These are phyloP conservation scores for Polyporus arcularius DNA, from an alignment of 768 basidiomycete genomes.

Conservation along the genomic window DNA sequence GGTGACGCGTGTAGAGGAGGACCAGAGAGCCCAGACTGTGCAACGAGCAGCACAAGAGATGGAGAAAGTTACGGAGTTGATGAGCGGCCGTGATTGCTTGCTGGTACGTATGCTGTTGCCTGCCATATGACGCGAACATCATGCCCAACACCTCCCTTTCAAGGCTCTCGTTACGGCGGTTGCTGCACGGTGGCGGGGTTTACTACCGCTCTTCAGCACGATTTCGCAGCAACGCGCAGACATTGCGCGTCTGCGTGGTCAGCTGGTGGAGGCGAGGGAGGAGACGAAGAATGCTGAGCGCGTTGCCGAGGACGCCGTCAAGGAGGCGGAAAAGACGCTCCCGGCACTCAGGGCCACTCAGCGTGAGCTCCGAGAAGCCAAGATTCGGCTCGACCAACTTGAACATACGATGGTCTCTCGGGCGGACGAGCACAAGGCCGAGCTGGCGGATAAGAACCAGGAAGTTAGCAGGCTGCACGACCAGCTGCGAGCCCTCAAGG, in stretches of 20 bases:
- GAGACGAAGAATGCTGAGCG: background rate
- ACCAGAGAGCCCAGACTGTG: conserved; percentile 9
- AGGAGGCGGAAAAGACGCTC: background rate
- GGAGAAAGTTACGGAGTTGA: conserved; percentile 9
- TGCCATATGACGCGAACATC: background rate
- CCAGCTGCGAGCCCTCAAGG: conserved; percentile 1
- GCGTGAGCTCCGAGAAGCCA: background rate
- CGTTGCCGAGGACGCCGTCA: conserved; percentile 1
- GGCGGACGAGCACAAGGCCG: background rate
- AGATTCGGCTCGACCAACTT: background rate
- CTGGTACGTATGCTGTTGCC: background rate
- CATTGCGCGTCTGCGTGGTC: background rate
- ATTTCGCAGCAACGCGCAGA: background rate
- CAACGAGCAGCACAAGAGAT: conserved; percentile 7
- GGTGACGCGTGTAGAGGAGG: background rate
- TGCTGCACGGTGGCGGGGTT: conserved; percentile 6
- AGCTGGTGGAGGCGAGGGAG: background rate
- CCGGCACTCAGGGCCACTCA: background rate
- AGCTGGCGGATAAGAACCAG: background rate
- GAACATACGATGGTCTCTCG: background rate
- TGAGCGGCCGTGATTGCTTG: background rate
- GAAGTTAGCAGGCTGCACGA: background rate
- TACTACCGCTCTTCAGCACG: background rate
- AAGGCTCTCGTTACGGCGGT: conserved; percentile 11
- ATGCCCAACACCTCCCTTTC: background rate